Evolutionary conservation across 352 stramenopile genomes (phyloP).

Genomic region (Phytophthora pistaciae): DNA sequence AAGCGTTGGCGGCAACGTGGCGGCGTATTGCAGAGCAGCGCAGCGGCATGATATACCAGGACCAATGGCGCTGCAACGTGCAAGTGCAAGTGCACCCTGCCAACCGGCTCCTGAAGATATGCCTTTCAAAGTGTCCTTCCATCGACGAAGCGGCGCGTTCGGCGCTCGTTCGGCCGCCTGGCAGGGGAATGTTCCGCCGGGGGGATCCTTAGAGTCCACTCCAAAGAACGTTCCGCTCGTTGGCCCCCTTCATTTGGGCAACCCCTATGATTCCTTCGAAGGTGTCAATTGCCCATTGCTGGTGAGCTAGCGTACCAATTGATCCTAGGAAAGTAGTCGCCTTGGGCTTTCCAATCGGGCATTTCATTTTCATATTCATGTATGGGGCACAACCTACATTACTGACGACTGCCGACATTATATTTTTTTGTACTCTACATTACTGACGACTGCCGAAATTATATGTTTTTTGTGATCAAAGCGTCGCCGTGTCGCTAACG

Average conservation of each 20-base stretch:
- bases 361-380: too few species aligned
- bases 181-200: not conserved
- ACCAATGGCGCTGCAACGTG: not conserved
- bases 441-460: too few species aligned
- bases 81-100: conserved; percentile 11
- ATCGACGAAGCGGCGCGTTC: conserved; percentile 24
- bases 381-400: too few species aligned
- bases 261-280: too few species aligned
- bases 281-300: too few species aligned
- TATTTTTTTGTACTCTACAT: too few species aligned
- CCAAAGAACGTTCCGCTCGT: not conserved
- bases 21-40: not conserved
- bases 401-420: too few species aligned
- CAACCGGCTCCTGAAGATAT: conserved; percentile 12
- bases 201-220: too few species aligned
- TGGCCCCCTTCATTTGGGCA: too few species aligned
- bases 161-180: conserved; percentile 4
- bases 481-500: not conserved
- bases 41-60: conserved; percentile 3
- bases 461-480: not conserved
- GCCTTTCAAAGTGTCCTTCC: conserved; percentile 21
- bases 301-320: too few species aligned
- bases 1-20: not conserved
- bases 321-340: too few species aligned
- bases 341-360: too few species aligned